These are phyloP conservation scores for Pontederia paniculata DNA, from an alignment of 176 grass and related monocot genomes.

Conservation along the genomic window DNA sequence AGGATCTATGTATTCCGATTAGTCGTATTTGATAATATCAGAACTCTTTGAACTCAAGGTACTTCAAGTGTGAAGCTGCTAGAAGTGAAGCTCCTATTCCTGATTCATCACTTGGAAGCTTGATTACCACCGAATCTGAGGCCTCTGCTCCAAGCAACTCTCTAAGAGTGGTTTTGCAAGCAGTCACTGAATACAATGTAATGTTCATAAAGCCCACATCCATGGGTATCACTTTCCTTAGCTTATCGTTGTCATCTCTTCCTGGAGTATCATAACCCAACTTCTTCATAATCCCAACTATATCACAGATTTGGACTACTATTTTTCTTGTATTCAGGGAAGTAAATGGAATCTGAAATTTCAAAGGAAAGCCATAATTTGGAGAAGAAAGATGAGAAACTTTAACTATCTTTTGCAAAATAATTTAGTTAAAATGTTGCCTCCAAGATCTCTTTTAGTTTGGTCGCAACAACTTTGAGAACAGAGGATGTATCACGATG, in stretches of 20 bases:
- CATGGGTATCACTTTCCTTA: constrained; percentile 6
- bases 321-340: constrained; percentile 7
- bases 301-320: constrained; percentile 5
- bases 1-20: too few relatives aligned
- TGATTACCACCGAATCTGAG: neutral
- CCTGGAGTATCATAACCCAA: neutral
- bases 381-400: neutral
- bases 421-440: constrained; percentile 24
- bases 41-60: neutral
- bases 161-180: neutral
- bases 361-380: neutral
- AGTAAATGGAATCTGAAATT: constrained; percentile 2
- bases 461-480: constrained; percentile 58
- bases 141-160: constrained; percentile 7
- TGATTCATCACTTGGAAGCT: constrained; percentile 3
- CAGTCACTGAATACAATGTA: constrained; percentile 4
- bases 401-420: too few relatives aligned
- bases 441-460: constrained; percentile 79
- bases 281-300: constrained; percentile 14
- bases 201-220: constrained; percentile 15
- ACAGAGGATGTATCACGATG: constrained; percentile 84
- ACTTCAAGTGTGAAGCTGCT: constrained; percentile 3
- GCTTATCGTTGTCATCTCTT: neutral
- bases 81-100: constrained; percentile 7
- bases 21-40: too few relatives aligned